Percentiles rank a stretch among this genome's conserved stretches.
Conservation (phyloP, 116 monocot genomes). For the Papilionanthe hybrid region DNA sequence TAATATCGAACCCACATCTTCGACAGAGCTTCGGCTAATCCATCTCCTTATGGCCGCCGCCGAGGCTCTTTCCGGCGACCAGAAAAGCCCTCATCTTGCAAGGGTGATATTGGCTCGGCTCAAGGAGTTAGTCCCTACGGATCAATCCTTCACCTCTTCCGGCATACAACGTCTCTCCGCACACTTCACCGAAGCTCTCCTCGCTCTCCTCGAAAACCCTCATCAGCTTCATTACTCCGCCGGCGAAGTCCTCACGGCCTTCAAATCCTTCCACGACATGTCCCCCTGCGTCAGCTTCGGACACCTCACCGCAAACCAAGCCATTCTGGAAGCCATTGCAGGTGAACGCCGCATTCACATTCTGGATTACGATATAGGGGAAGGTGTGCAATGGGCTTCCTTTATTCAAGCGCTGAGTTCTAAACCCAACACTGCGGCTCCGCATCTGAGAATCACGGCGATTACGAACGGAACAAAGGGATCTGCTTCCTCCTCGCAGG, state of each 20-base stretch:
- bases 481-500: constrained; percentile 17
- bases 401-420: constrained; percentile 40
- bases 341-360: constrained; percentile 36
- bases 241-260: constrained; percentile 30
- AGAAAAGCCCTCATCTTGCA: constrained; percentile 27
- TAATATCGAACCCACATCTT: too few species aligned
- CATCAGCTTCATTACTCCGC: neutral
- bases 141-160: neutral
- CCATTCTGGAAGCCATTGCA: constrained; percentile 34
- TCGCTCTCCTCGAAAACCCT: constrained; percentile 26
- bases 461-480: constrained; percentile 8
- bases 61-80: constrained; percentile 24
- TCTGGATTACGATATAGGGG: constrained; percentile 42
- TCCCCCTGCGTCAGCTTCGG: constrained; percentile 33
- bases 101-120: constrained; percentile 68
- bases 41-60: constrained; percentile 48
- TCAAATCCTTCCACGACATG: constrained; percentile 51
- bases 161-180: constrained; percentile 46
- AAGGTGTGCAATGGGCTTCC: constrained; percentile 50
- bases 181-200: constrained; percentile 49
- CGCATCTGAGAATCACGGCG: constrained; percentile 47
- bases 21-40: constrained; percentile 25
- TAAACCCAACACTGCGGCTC: constrained; percentile 12
- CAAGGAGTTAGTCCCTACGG: constrained; percentile 31
- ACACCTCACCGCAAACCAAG: constrained; percentile 36